Base-by-base conservation (phyloP, 2,329 filamentous ascomycete species). In the Aspergillus amoenus region DNA sequence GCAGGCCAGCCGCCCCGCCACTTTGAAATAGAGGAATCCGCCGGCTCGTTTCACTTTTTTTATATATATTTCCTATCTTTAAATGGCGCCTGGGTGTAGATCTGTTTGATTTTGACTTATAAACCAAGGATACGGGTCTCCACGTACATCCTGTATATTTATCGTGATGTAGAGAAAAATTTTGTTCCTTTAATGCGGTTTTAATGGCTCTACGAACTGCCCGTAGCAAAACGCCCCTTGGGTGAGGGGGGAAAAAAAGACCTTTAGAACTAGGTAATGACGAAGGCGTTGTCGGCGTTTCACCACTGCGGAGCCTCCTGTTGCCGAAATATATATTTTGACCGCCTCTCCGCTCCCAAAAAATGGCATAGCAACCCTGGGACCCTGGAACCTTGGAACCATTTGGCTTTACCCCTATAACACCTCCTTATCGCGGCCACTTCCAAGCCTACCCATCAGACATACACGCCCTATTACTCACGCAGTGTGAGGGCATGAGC, bases 1-100 rank as follows among this genome's bases (percentile, higher is more conserved):
- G 6, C 88, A 82, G 71, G 75, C 79, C 65, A 78, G 75, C 51
- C 66, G 80, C 48, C 80, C 80, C 7, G 71, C 75, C 18, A 75
- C 77, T 18, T 64, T 76, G 52, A 84, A 82, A 73, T 81, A 73
- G 68, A 56, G 30, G n/a, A 6, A 15, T 53, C 37, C 13, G 27
- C 12, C 24, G 34, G 48, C 57, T 52, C 61, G 52, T 61, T 52
- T 54, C 34, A 45, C 56, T 52, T 52, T 39, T 37, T n/a, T 53
- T n/a, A 15, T 11, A 49, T 42, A 12, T 54, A 13, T 59, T 24
- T 48, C 50, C 55, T 22, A 45, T 50, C 49, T 49, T 55, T n/a
- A 46, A 17, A 52, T 39, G 62, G 62, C 62, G 62, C 47, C 52
- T 53, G 55, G 61, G 61, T 60, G 56, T 60, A 62, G 56, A 64